Evolutionary conservation across 768 basidiomycete genomes (phyloP), one percentile per base, ranked within the genome.

Genomic region (Mycena olivaceomarginata): DNA sequence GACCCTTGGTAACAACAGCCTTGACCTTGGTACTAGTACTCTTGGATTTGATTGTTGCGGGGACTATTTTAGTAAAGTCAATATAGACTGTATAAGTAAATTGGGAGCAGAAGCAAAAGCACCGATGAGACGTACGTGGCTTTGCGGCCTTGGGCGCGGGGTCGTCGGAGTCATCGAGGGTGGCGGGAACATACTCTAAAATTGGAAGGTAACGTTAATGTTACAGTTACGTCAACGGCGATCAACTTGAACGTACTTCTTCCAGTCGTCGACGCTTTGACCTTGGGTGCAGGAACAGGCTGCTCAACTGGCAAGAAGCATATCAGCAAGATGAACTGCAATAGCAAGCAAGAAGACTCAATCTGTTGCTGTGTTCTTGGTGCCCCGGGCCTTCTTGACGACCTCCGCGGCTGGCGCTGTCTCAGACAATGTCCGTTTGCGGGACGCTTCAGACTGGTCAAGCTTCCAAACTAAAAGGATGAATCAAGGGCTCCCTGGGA

Each of bases 341-440:
- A 45, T 45, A 45, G 13, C 43, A 45, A 45, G 43, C 43, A 45
- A 45, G 43, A 45, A 25, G 43, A 45, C 10, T 45, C 43, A 3
- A 45, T 4, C 43, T 45, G 43, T 45, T 9, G 43, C 43, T 13
- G 43, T 45, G 43, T 45, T 4, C 13, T 59, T 59, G 59, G 59
- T 20, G 37, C 15, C 16, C 6, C 59, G 59, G 12, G 59, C 37
- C 18, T 60, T 60, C 25, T 67, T 70, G 57, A 15, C 41, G 20
- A 5, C n/a, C 31, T 70, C 69, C 2, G 57, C 7, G 1, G 31
- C 69, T 62, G 41, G 69, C 12, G 20, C 43, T n/a, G 69, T 70
- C n/a, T 45, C 43, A 45, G 68, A 69, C 56, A 40, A 62, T 25
- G 69, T 46, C 43, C 69, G 25, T 39, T 70, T 70, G 56, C 69